These are phyloP conservation scores for Xylaria sp. DNA, from an alignment of 2,329 filamentous ascomycete species.

Conservation along the genomic window DNA sequence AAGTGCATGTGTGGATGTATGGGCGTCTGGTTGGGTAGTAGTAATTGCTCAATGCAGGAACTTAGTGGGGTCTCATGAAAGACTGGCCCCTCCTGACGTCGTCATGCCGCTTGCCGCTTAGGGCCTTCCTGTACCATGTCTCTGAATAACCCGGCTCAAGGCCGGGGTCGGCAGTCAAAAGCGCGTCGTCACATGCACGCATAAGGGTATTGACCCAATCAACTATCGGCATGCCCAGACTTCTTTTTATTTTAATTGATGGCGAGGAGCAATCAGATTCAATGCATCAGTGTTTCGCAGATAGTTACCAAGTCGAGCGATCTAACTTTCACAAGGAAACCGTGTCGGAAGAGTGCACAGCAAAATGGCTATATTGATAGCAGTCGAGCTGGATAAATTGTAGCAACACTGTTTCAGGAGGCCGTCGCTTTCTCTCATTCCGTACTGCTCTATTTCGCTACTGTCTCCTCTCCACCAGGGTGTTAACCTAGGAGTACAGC, in stretches of 20 bases:
- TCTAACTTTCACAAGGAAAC: background rate
- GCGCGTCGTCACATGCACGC: conserved; percentile 25
- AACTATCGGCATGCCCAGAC: conserved; percentile 12
- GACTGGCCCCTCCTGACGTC: conserved; percentile 36
- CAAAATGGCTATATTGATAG: background rate
- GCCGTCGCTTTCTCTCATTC: background rate
- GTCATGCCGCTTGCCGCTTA: conserved; percentile 28
- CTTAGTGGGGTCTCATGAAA: conserved; percentile 35
- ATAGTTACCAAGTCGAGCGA: background rate
- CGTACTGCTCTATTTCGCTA: background rate
- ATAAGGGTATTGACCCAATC: background rate
- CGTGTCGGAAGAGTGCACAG: background rate
- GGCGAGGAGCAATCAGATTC: background rate
- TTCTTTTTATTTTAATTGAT: background rate
- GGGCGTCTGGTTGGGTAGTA: background rate
- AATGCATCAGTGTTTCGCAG: background rate
- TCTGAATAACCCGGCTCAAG: background rate
- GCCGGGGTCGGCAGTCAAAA: conserved; percentile 17
- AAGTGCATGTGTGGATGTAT: background rate
- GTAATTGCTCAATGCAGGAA: background rate
- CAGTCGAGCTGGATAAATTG: background rate
- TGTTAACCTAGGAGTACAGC: background rate
- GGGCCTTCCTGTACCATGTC: conserved; percentile 5
- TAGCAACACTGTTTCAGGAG: background rate
- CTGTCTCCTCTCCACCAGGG: background rate